phyloP scores from a whole-genome alignment of 164 flowering plant species.

The Vitis labrusca region DNA sequence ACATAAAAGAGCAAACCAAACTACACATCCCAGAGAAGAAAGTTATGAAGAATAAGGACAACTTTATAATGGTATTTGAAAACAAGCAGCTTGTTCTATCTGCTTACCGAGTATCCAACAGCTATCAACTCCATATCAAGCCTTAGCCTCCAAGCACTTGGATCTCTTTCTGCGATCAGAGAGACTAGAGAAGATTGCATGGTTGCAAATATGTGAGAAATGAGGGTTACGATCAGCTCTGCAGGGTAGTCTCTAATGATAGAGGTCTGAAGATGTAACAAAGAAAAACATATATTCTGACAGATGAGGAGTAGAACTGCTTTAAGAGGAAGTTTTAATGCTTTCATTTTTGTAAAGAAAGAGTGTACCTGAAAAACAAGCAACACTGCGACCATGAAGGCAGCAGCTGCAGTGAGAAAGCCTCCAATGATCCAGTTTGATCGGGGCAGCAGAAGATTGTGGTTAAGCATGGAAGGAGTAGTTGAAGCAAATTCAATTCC shows the following conservation, averaged over 20 bases:
- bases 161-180: conserved; percentile 26
- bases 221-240: conserved; percentile 29
- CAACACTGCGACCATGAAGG: conserved; percentile 27
- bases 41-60: no score
- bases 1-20: no score
- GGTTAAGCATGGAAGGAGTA: conserved; percentile 7
- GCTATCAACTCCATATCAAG: conserved; percentile 27
- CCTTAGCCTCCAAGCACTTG: conserved; percentile 35
- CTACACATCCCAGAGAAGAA: no score
- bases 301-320: no score
- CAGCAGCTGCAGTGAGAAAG: conserved; percentile 16
- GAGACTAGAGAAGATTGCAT: conserved; percentile 27
- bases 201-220: conserved; percentile 35
- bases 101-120: conserved; percentile 42
- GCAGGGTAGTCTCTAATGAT: conserved; percentile 27
- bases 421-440: conserved; percentile 38
- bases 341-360: no score
- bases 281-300: neutral
- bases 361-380: conserved; percentile 30
- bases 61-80: no score
- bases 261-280: conserved; percentile 21
- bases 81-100: neutral
- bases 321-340: no score
- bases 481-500: conserved; percentile 15
- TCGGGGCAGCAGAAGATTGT: neutral